Base-by-base conservation (phyloP, 1,139 yeast genomes). In the Pichia sp. region DNA sequence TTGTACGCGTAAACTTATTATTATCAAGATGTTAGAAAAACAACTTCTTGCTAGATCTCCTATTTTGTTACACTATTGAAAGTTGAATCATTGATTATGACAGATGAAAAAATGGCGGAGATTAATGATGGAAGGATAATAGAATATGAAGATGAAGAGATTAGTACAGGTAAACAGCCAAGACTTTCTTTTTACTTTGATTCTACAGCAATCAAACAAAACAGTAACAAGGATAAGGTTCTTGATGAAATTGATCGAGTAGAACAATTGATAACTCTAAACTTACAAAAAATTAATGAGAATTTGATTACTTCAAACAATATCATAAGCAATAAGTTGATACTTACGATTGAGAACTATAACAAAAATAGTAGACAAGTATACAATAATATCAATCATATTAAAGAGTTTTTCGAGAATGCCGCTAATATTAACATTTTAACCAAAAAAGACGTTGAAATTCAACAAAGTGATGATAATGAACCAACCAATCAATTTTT, bases 231-330 rank as follows among this genome's bases (percentile, higher is more conserved):
- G 28, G 47, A 49, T 15, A 40, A 42, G 26, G 39, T 51, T 22
- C 42, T 56, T 24, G 55, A 56, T 35, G 85, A 81, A 52, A 64
- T 84, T 41, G 94, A 85, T 53, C 68, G 76, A 51, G 62, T 86
- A 32, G 95, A 88, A 53, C 95, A 84, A 58, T 84, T 79, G 53
- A 84, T 86, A 34, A 85, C 95, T 0, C 63, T 83, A 40, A 77
- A 80, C 2, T 63, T 88, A 39, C 96, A 85, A 58, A 82, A 79
- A 45, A 84, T 88, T 24, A 95, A 88, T 61, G 72, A 77, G 44
- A 79, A 82, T 53, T 69, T 84, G 42, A 72, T 81, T 3, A 66
- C 70, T 34, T 76, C 86, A 14, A 83, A 81, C 54, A 69, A 78
- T 30, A 69, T 79, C 10, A 74, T 84, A 24, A 74, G 74, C 36